Percentiles rank a stretch among this genome's conserved stretches.
phyloP scores from a whole-genome alignment of 208 protist genomes.

The Leishmania tarentolae region DNA sequence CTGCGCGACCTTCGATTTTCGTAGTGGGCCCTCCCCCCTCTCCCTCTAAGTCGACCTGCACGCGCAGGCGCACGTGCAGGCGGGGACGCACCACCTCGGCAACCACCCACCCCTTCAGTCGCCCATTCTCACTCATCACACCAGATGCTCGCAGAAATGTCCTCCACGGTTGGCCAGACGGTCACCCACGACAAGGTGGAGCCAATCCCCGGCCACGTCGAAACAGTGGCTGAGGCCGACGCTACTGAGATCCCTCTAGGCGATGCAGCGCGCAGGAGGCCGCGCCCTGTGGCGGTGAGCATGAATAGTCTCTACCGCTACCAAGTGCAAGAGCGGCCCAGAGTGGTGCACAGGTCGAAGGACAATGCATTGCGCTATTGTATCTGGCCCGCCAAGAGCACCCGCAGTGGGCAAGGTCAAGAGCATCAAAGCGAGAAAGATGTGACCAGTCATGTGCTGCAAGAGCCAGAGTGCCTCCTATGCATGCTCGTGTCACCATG shows the following conservation, averaged over 20 bases:
- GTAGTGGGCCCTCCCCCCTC: neutral
- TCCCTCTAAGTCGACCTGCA: neutral
- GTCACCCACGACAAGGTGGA: conserved; percentile 57
- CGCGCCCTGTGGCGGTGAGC: conserved; percentile 35
- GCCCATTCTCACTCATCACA: neutral
- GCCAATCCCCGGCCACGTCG: conserved; percentile 61
- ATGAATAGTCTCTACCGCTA: conserved; percentile 34
- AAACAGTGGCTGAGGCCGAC: conserved; percentile 48
- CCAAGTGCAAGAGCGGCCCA: conserved; percentile 61
- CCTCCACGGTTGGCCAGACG: conserved; percentile 8
- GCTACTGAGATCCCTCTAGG: conserved; percentile 49
- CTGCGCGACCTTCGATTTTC: neutral
- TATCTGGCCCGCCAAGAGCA: conserved; percentile 35
- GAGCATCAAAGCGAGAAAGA: conserved; percentile 6
- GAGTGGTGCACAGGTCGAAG: conserved; percentile 59
- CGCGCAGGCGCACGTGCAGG: neutral
- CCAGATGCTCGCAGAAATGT: conserved; percentile 1
- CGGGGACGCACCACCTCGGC: neutral
- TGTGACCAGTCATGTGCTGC: neutral
- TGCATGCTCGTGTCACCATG: neutral
- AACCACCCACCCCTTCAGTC: neutral
- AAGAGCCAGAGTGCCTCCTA: neutral
- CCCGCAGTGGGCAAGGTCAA: conserved; percentile 7
- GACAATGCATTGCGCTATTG: conserved; percentile 54
- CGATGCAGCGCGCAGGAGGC: conserved; percentile 31